Evolutionary conservation across 1,139 yeast species (phyloP).

Genomic region (Blastobotrys petasosporus): DNA sequence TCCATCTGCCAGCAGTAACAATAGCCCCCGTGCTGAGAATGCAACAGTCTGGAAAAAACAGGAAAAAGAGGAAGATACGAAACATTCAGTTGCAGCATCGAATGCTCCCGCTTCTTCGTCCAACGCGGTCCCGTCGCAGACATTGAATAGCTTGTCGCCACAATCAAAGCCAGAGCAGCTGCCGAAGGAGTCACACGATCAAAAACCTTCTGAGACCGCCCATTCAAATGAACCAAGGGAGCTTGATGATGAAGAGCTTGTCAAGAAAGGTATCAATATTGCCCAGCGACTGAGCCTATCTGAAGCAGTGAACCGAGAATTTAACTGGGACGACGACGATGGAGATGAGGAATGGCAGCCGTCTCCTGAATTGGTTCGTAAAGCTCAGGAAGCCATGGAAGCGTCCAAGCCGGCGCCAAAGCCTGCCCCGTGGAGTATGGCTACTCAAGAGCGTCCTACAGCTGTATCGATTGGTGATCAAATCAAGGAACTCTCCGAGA

Average conservation of each 20-base stretch:
- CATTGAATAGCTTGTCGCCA: background rate
- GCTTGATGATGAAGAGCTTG: slow-evolving; percentile 33
- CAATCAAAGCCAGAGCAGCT: slow-evolving; percentile 2
- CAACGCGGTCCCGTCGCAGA: no score
- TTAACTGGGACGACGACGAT: slow-evolving; percentile 41
- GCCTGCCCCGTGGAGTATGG: slow-evolving; percentile 23
- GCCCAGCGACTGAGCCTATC: slow-evolving; percentile 31
- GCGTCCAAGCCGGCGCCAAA: slow-evolving; percentile 10
- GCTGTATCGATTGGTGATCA: slow-evolving; percentile 28
- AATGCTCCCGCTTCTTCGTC: background rate
- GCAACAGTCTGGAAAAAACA: slow-evolving; percentile 27
- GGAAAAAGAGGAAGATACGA: slow-evolving; percentile 10
- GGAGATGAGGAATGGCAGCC: slow-evolving; percentile 28
- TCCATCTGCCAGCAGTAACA: slow-evolving; percentile 14
- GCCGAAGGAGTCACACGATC: background rate
- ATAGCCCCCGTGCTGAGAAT: slow-evolving; percentile 24
- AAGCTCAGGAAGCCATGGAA: slow-evolving; percentile 4
- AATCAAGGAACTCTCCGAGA: slow-evolving; percentile 22
- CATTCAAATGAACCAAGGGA: slow-evolving; percentile 8
- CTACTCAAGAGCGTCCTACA: slow-evolving; percentile 15
- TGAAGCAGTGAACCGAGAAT: slow-evolving; percentile 22
- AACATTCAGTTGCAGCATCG: slow-evolving; percentile 6
- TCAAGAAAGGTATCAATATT: slow-evolving; percentile 33
- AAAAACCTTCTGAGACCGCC: background rate
- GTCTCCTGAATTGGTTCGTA: slow-evolving; percentile 2